Evolutionary conservation across 2,329 filamentous ascomycete genomes (phyloP).

Genomic region (Raffaelea arxii): DNA sequence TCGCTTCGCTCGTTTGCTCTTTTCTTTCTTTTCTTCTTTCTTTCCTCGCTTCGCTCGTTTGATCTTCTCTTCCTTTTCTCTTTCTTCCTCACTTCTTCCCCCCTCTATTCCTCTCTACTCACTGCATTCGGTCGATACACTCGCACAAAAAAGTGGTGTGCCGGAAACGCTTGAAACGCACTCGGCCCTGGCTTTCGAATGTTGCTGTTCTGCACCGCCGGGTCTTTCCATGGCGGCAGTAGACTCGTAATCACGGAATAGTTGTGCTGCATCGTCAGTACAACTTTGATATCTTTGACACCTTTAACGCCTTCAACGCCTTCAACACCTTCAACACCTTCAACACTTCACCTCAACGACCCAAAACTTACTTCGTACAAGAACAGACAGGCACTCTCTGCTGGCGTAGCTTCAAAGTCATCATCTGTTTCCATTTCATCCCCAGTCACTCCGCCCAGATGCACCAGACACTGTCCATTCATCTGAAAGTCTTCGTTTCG

Average conservation of each 20-base stretch:
- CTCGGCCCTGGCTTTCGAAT: constrained; percentile 34
- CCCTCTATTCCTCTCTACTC: constrained; percentile 19
- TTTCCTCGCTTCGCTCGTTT: background rate
- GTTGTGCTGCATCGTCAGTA: constrained; percentile 30
- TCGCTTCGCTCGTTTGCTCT: no score
- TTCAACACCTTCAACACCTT: background rate
- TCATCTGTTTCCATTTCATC: constrained; percentile 16
- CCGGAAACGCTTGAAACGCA: constrained; percentile 39
- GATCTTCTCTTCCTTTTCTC: background rate
- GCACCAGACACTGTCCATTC: constrained; percentile 33
- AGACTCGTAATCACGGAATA: constrained; percentile 24
- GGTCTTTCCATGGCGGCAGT: constrained; percentile 26
- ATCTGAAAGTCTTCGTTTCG: constrained; percentile 29
- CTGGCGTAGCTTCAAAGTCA: constrained; percentile 14
- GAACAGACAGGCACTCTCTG: constrained; percentile 38
- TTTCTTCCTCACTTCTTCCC: background rate
- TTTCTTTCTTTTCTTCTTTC: background rate
- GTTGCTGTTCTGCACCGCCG: constrained; percentile 22
- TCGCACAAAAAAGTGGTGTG: constrained; percentile 48
- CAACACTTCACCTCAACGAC: background rate
- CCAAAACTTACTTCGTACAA: constrained; percentile 38
- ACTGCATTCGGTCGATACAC: constrained; percentile 44
- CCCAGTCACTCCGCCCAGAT: constrained; percentile 27
- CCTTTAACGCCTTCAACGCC: background rate
- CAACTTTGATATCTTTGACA: background rate